These are phyloP conservation scores for Juglanconis oblonga DNA, from an alignment of 2,329 filamentous ascomycete genomes.

Conservation along the genomic window DNA sequence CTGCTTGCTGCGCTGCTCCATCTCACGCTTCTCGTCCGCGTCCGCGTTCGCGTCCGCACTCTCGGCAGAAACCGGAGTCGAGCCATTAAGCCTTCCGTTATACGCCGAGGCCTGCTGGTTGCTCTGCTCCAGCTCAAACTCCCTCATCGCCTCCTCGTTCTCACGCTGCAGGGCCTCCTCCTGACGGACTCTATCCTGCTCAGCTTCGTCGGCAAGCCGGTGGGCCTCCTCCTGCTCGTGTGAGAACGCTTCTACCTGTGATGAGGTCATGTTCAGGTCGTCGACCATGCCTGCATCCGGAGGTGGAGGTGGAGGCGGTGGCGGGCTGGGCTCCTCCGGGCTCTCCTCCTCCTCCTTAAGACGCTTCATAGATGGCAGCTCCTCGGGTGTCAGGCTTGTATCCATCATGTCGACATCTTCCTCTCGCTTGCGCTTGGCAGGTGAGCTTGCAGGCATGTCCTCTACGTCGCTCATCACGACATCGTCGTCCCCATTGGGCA, in stretches of 20 bases:
- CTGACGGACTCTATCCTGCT: slow-evolving; percentile 28
- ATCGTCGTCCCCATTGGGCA: slow-evolving; percentile 31
- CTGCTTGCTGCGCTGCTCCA: slow-evolving; percentile 5
- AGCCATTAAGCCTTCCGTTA: slow-evolving; percentile 4
- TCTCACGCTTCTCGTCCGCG: slow-evolving; percentile 1
- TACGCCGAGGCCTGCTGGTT: slow-evolving; percentile 20
- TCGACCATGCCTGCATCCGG: slow-evolving; percentile 36
- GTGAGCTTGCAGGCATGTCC: slow-evolving; percentile 42
- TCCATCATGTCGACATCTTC: slow-evolving; percentile 37
- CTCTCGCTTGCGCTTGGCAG: slow-evolving; percentile 65
- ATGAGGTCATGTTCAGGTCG: slow-evolving; percentile 43
- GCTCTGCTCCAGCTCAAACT: slow-evolving; percentile 31
- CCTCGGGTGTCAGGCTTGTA: slow-evolving; percentile 47
- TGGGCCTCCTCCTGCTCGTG: slow-evolving; percentile 55
- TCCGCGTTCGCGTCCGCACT: slow-evolving; percentile 4
- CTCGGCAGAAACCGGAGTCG: not conserved
- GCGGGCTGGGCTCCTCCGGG: slow-evolving; percentile 31
- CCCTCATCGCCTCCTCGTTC: slow-evolving; percentile 37
- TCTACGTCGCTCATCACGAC: slow-evolving; percentile 42
- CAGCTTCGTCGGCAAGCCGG: slow-evolving; percentile 47
- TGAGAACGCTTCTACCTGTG: slow-evolving; percentile 49
- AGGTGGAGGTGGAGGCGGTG: slow-evolving; percentile 43
- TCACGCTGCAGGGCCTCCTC: slow-evolving; percentile 35
- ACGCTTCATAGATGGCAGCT: slow-evolving; percentile 55
- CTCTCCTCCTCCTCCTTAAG: slow-evolving; percentile 50